Conservation (phyloP, 2,329 filamentous ascomycete species). For the Diaporthe citri region DNA sequence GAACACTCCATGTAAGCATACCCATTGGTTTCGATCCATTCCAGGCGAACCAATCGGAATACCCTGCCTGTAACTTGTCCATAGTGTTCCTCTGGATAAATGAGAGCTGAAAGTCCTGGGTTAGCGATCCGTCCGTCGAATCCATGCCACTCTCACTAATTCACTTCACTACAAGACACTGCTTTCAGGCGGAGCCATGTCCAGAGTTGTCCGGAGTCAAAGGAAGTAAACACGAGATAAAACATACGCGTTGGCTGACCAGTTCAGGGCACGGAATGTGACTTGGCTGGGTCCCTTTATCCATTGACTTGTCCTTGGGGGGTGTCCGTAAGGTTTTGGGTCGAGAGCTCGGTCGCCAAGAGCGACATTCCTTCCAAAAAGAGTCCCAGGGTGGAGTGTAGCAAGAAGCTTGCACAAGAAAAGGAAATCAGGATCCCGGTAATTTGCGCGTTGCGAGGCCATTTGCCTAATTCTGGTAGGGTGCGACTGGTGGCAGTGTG, state of each 20-base stretch:
- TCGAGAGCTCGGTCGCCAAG: background rate
- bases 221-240: constrained; percentile 29
- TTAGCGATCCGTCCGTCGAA: constrained; percentile 37
- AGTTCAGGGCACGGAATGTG: constrained; percentile 28
- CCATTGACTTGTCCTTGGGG: constrained; percentile 12
- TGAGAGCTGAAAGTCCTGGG: constrained; percentile 31
- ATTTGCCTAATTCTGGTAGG: constrained; percentile 7
- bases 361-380: constrained; percentile 6
- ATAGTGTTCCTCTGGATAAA: background rate
- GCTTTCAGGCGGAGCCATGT: constrained; percentile 19
- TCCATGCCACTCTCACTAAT: background rate
- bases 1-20: background rate
- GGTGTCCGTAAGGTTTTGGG: background rate
- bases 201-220: constrained; percentile 30
- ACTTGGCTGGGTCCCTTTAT: constrained; percentile 23
- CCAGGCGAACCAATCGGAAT: background rate
- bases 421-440: constrained; percentile 14
- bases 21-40: background rate
- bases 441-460: constrained; percentile 10
- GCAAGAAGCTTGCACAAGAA: constrained; percentile 22
- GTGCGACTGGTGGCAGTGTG: constrained; percentile 1
- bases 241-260: constrained; percentile 38
- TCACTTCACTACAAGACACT: background rate
- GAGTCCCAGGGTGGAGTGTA: background rate
- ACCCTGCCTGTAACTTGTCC: background rate